Conservation (phyloP, 345 rosid species). For the Linum tenue region DNA sequence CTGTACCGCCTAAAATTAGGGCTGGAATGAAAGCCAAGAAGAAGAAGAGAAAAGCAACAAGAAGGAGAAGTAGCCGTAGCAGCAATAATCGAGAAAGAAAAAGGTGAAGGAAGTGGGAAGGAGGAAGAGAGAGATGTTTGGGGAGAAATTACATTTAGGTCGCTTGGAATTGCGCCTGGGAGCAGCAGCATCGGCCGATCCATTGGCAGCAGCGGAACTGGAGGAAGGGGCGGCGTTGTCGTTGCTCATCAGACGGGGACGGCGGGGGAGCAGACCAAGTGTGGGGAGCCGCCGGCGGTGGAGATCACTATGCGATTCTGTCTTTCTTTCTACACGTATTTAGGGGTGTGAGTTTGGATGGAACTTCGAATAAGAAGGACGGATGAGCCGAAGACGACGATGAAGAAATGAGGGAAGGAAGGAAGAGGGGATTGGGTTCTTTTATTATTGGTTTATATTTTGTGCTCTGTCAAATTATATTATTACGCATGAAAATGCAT, state of each 20-base stretch:
- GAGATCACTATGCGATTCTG: not conserved
- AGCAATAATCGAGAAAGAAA: not conserved
- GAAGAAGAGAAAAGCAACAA: no score
- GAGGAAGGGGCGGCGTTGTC: slow-evolving; percentile 46
- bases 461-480: not conserved
- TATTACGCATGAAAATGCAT: no score
- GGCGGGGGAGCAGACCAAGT: not conserved
- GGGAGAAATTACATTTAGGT: slow-evolving; percentile 64
- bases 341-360: not conserved
- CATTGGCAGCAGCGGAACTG: slow-evolving; percentile 40
- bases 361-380: not conserved
- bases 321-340: not conserved
- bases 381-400: not conserved
- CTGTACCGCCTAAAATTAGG: not conserved
- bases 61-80: not conserved
- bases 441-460: not conserved
- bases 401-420: not conserved
- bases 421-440: not conserved
- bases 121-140: not conserved
- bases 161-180: slow-evolving; percentile 75
- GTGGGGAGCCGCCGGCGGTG: not conserved
- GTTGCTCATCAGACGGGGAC: slow-evolving; percentile 16
- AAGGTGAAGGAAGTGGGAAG: not conserved
- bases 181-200: slow-evolving; percentile 74
- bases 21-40: no score